Percentiles rank a stretch among this genome's conserved stretches.
Conservation (phyloP, 1,139 yeast genomes). For the Taphrina wiesneri region DNA sequence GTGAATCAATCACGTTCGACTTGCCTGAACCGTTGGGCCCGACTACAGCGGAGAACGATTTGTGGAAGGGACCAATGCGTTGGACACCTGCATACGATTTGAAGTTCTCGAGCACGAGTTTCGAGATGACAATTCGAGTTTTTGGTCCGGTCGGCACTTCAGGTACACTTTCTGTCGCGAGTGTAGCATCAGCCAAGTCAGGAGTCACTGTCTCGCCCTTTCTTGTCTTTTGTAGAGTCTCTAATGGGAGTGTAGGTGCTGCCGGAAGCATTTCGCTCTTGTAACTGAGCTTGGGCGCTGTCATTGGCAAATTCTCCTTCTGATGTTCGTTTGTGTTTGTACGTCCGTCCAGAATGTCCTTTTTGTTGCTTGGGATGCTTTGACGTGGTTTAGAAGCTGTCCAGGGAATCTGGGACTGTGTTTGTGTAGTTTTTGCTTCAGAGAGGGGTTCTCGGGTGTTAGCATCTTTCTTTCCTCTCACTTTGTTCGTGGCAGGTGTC, state of each 20-base stretch:
- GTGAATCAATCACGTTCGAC: constrained; percentile 93
- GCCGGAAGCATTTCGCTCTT: not conserved
- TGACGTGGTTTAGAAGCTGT: not conserved
- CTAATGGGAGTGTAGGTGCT: constrained; percentile 15
- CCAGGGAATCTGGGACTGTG: constrained; percentile 1
- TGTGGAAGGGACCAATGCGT: constrained; percentile 88
- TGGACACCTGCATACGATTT: constrained; percentile 97
- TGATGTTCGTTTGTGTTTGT: not conserved
- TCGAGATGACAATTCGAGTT: constrained; percentile 72
- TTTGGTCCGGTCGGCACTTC: constrained; percentile 19
- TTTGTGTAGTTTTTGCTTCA: not conserved
- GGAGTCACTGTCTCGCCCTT: not conserved
- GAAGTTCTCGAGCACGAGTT: constrained; percentile 76
- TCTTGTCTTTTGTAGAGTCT: not conserved
- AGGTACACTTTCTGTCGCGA: not conserved
- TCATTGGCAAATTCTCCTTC: constrained; percentile 5
- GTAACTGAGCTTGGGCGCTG: not conserved
- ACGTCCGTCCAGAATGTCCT: not conserved
- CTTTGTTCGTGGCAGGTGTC: constrained; percentile 1
- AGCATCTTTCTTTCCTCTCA: not conserved
- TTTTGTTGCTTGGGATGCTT: not conserved
- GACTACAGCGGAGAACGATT: constrained; percentile 93
- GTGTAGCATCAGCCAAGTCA: not conserved
- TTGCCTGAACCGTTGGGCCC: constrained; percentile 99
- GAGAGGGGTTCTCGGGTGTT: not conserved